Evolutionary conservation across 1,284 basidiomycete genomes (phyloP).

Genomic region (Ceratobasidium sp.): DNA sequence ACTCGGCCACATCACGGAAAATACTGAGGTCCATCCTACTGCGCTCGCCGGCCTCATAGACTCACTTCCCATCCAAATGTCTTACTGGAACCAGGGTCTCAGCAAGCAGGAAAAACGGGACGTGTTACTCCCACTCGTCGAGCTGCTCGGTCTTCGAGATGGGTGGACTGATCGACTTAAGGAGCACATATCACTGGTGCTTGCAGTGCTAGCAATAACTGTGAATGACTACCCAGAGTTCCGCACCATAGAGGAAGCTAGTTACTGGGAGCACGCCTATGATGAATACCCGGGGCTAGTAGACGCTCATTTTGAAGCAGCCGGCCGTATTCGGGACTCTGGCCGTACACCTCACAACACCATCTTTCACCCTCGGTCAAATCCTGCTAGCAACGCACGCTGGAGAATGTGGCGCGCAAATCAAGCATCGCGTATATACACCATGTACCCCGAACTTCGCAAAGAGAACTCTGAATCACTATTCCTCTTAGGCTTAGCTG

Average conservation of each 20-base stretch:
- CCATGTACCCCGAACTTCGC: not conserved
- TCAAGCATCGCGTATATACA: not conserved
- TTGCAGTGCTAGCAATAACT: conserved; percentile 5
- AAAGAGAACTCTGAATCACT: not conserved
- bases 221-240: conserved; percentile 21
- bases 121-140: not conserved
- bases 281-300: not conserved
- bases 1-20: not conserved
- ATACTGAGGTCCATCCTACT: not conserved
- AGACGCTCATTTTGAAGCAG: not conserved
- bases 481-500: conserved; percentile 6
- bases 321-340: not conserved
- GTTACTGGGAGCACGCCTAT: not conserved
- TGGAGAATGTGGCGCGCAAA: conserved; percentile 4
- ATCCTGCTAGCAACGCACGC: not conserved
- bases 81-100: conserved; percentile 5
- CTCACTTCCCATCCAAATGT: not conserved
- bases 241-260: not conserved
- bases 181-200: not conserved
- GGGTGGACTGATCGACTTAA: not conserved
- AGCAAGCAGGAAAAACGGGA: conserved; percentile 3
- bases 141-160: not conserved
- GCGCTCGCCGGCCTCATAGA: not conserved
- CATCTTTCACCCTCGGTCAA: not conserved
- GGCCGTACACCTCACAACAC: not conserved